Base-by-base conservation (phyloP, 2,329 filamentous ascomycete genomes). In the Grosmannia huntii region DNA sequence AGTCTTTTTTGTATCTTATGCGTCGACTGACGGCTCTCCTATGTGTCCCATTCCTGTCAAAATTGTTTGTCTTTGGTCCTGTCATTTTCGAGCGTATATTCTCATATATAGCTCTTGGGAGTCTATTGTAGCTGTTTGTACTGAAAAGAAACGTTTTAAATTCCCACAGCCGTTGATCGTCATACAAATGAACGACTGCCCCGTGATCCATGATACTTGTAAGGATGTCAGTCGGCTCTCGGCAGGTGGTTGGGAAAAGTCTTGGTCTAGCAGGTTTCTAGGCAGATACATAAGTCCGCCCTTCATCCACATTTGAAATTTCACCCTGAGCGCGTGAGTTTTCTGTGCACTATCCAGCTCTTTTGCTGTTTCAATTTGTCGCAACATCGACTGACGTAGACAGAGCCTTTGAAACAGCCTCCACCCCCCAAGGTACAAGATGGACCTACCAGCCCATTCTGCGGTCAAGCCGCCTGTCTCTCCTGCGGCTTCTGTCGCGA, bases 51-150 rank as follows among this genome's bases (percentile, higher is more conserved):
- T 21, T 41, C 44, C 38, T 27, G 51, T 53, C 6, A 44, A n/a
- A 41, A 19, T 7, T 19, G 41, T 36, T 57, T 31, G 21, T 28
- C 38, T 50, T 31, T 53, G 57, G 53, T 25, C 27, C 52, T 53
- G 54, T 59, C 49, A 31, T 55, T 57, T 51, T 46, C 31, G 44
- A 31, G 57, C 51, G 25, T 53, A 31, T 59, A 36, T 54, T 31
- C 44, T 33, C 28, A 57, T 60, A 57, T 57, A 57, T 60, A 57
- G 55, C 58, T 60, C 38, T 23, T 33, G 50, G 57, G 49, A 53
- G 44, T 50, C 51, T 55, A 28, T 38, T 55, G 54, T 55, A 52
- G 52, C 53, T 55, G 51, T 49, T 55, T 48, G 46, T 19, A 46
- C 28, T 31, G 14, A 44, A 53, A 53, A 55, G 33, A 31, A 41